Base-by-base conservation (phyloP, 1,139 yeast species). In the Candida sanyaensis region DNA sequence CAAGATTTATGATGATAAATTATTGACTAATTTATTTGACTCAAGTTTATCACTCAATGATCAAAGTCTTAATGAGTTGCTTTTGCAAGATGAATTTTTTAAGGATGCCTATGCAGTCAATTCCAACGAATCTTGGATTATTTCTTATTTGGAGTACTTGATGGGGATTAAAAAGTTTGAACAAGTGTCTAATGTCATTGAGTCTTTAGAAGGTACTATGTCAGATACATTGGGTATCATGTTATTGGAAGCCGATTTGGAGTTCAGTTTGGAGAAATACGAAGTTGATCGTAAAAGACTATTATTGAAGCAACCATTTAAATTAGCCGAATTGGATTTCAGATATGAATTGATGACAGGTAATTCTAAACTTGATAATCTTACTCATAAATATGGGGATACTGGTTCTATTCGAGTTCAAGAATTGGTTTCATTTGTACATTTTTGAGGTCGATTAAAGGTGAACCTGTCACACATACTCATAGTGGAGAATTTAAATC, bases 281-380 rank as follows among this genome's bases (percentile, higher is more conserved):
- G 48, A 50, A 40, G 12, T 32, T 48, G 38, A 33, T 42, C 21
- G 36, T 50, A 38, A 38, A 6, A 17, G 21, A 5, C 39, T 39
- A n/a, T 44, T 48, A 59, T 64, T 0, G 52, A 54, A n/a, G 51
- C 31, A 28, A 13, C 24, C 42, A 26, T 21, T 33, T 21, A 41
- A 53, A 23, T 50, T 65, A 24, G 42, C 60, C 21, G 58, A 56
- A 23, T 55, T 66, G 33, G 54, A 67, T 27, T 55, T 67, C 34
- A 55, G 55, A 11, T 67, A 66, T 48, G 66, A 64, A 44, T 53
- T 58, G 6, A 38, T 26, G 26, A 37, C 17, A 36, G 53, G 33
- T 48, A 43, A 43, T 65, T 60, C 8, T 55, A 52, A 26, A 2
- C 6, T 27, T 26, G 38, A 27, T 9, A 28, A 57, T 13, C 58